Base-by-base conservation (phyloP, 2,329 filamentous ascomycete species). In the Clonostachys byssicola region DNA sequence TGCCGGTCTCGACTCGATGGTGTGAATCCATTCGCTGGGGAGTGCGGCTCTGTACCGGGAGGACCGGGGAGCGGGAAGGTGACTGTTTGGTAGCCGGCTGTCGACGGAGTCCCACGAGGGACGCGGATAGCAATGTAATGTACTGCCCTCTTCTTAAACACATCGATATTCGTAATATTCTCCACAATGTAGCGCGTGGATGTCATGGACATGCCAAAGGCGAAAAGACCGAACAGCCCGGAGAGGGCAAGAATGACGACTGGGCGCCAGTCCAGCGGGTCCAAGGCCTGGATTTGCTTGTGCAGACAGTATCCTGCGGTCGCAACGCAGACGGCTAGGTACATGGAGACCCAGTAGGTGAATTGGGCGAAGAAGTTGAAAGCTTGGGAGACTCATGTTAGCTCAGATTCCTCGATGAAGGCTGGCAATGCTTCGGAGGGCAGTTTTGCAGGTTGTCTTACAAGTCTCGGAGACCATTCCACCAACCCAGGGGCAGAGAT, bases 281-380 rank as follows among this genome's bases (percentile, higher is more conserved):
- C 47, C 7, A 60, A 75, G 41, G 74, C 66, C 10, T 65, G 59
- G 17, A 68, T 64, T 45, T 81, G 71, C 46, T 83, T 75, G 4
- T 73, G 75, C 5, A 91, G 64, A 50, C 83, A 85, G 46, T 86
- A 79, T 3, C 81, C 83, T 50, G 83, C 71, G 1, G 85, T 74
- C 18, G 83, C 77, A 44, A 95, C 66, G 10, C 79, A 67, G 49
- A 88, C 78, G 4, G 73, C 64, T 54, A 85, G 90, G 56, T 85
- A 89, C 5, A 89, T 56, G 5, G 81, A 70, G 2, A 83, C 83
- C 62, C 94, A 96, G 40, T 81, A 77, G 14, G 84, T 83, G 60
- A 96, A 96, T 55, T 96, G 94, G 12, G 91, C 72, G 60, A 99
- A 97, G 66, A 89, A 96, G 58, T 96, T 96, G 71, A 92, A 92